Conservation (phyloP, 2,329 filamentous ascomycete genomes). For the Zymoseptoria crescenta region DNA sequence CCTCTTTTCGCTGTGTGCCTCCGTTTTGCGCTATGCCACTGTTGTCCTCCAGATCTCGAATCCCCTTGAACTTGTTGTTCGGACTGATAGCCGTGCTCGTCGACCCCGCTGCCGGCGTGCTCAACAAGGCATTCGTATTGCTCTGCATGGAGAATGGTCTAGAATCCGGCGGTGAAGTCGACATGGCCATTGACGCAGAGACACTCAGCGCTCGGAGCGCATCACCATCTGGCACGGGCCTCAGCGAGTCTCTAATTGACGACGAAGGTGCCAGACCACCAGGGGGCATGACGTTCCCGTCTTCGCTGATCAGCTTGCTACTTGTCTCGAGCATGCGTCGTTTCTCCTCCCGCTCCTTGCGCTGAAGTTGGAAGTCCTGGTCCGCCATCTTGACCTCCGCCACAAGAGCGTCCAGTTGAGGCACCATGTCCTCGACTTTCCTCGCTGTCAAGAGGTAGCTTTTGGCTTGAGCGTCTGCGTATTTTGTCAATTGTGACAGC, state of each 20-base stretch:
- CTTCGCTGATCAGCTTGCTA: conserved; percentile 45
- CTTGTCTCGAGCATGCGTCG: conserved; percentile 82
- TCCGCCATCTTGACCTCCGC: conserved; percentile 87
- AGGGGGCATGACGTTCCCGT: conserved; percentile 22
- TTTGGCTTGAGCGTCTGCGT: conserved; percentile 81
- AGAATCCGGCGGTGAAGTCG: conserved; percentile 24
- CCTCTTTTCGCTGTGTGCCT: conserved; percentile 77
- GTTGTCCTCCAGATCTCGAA: conserved; percentile 81
- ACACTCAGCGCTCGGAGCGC: conserved; percentile 18
- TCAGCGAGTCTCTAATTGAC: conserved; percentile 21
- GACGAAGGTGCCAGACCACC: conserved; percentile 20
- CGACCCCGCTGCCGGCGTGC: conserved; percentile 12
- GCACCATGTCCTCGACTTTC: conserved; percentile 77
- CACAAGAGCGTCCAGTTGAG: conserved; percentile 81
- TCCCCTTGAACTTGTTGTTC: conserved; percentile 70
- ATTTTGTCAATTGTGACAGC: conserved; percentile 86
- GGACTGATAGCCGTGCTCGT: conserved; percentile 18
- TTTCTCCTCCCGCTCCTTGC: conserved; percentile 94
- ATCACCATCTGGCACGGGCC: conserved; percentile 16
- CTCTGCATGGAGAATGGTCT: conserved; percentile 16
- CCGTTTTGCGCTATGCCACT: conserved; percentile 44
- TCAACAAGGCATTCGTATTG: conserved; percentile 17
- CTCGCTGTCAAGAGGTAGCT: conserved; percentile 75
- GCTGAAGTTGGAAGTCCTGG: conserved; percentile 92
- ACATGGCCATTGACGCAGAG: conserved; percentile 11